phyloP scores from a whole-genome alignment of 345 rosid genomes.

The Heritiera littoralis region DNA sequence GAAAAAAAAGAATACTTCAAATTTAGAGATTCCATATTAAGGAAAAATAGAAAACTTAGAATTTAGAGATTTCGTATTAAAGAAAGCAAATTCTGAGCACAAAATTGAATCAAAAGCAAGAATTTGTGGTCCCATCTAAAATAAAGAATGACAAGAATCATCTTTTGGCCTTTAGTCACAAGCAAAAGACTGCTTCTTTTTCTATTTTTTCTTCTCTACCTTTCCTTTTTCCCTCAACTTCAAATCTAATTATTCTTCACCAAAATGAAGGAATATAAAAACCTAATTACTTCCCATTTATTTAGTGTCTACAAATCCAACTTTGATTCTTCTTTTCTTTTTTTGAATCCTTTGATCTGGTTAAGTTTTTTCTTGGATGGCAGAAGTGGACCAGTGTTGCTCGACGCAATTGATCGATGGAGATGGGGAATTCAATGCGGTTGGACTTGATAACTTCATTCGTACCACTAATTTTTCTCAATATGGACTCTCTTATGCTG shows the following conservation, averaged over 20 bases:
- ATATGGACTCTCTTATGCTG: slow-evolving; percentile 82
- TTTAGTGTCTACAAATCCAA: slow-evolving; percentile 8
- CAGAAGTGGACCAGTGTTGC: slow-evolving; percentile 31
- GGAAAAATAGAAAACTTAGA: no score
- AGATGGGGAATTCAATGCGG: slow-evolving; percentile 56
- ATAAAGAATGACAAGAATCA: no score
- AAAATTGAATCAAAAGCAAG: no score
- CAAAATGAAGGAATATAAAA: neutral
- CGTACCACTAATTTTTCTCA: slow-evolving; percentile 47
- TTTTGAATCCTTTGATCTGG: neutral
- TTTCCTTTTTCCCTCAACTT: neutral
- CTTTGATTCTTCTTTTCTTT: neutral
- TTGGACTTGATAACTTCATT: slow-evolving; percentile 58
- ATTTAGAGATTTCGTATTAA: no score
- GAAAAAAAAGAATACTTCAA: no score
- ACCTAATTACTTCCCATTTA: neutral
- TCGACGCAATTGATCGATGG: slow-evolving; percentile 65
- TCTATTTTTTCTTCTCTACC: neutral
- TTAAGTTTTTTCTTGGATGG: slow-evolving; percentile 7
- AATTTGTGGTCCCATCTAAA: no score
- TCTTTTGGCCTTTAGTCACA: no score
- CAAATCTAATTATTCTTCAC: neutral
- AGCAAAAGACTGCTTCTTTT: neutral
- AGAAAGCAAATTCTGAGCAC: no score
- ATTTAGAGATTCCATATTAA: no score